Evolutionary conservation across 805 yeast species (phyloP).

Genomic region (Wilhelminamyces savonicus): DNA sequence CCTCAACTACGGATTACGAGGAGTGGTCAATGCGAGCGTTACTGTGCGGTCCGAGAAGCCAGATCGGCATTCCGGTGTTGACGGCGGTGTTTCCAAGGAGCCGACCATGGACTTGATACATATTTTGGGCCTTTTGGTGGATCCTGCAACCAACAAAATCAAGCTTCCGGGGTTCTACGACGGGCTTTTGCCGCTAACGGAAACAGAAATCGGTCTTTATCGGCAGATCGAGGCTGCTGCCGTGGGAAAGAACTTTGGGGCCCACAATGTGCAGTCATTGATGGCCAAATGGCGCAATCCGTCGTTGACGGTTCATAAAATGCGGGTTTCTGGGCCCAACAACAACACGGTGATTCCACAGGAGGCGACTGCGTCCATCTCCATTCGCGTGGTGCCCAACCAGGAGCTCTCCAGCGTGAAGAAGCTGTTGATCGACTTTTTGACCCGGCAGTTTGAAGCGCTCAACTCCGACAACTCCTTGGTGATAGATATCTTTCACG

Average conservation of each 20-base stretch:
- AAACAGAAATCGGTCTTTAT: slow-evolving; percentile 55
- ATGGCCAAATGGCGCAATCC: slow-evolving; percentile 87
- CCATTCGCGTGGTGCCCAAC: slow-evolving; percentile 85
- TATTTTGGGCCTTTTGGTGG: slow-evolving; percentile 59
- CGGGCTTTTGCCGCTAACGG: slow-evolving; percentile 52
- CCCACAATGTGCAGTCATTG: slow-evolving; percentile 40
- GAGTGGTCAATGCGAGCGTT: slow-evolving; percentile 78
- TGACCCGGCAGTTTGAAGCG: slow-evolving; percentile 40
- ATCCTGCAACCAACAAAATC: slow-evolving; percentile 27
- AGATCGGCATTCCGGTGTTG: slow-evolving; percentile 93
- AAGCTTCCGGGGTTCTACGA: slow-evolving; percentile 72
- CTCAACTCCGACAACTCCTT: slow-evolving; percentile 60
- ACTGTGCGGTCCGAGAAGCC: slow-evolving; percentile 67
- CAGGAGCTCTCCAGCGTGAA: slow-evolving; percentile 65
- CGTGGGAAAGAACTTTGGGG: slow-evolving; percentile 25
- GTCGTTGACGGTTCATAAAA: slow-evolving; percentile 77
- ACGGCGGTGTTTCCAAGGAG: slow-evolving; percentile 86
- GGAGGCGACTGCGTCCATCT: slow-evolving; percentile 65
- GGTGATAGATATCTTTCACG: slow-evolving; percentile 58
- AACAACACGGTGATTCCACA: slow-evolving; percentile 88
- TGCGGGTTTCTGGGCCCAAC: slow-evolving; percentile 84
- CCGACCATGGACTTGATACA: slow-evolving; percentile 84
- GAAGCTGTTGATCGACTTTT: slow-evolving; percentile 36
- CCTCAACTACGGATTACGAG: slow-evolving; percentile 89
- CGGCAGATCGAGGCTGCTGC: slow-evolving; percentile 44